Conservation (phyloP, 257 asterid species). For the Penstemon newberryi region DNA sequence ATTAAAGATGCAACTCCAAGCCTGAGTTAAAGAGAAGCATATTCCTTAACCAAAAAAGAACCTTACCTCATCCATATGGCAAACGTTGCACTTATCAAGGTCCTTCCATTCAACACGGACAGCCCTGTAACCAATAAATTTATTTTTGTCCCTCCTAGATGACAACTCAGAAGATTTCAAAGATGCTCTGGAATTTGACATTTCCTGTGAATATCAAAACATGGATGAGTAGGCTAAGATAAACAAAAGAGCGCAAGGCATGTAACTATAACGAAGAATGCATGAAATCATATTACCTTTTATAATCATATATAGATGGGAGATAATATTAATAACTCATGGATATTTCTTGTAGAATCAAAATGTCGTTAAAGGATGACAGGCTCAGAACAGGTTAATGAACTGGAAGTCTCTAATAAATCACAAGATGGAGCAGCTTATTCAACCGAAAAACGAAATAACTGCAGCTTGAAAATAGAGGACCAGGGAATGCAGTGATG, state of each 20-base stretch:
- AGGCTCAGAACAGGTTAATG: too few species aligned
- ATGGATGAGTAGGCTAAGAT: slow-evolving; percentile 26
- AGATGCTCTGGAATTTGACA: slow-evolving; percentile 50
- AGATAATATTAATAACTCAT: too few species aligned
- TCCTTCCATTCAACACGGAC: slow-evolving; percentile 94
- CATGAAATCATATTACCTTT: too few species aligned
- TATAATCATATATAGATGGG: too few species aligned
- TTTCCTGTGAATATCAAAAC: slow-evolving; percentile 54
- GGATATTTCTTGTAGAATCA: too few species aligned
- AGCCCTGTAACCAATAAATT: slow-evolving; percentile 65
- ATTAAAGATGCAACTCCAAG: too few species aligned
- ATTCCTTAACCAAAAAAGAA: slow-evolving; percentile 24
- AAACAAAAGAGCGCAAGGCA: slow-evolving; percentile 17
- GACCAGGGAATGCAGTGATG: too few species aligned
- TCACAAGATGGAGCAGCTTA: too few species aligned
- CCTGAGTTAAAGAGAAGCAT: neutral
- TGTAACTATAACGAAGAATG: neutral
- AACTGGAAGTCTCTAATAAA: too few species aligned
- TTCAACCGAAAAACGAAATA: too few species aligned
- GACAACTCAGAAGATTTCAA: slow-evolving; percentile 43
- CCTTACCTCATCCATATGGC: slow-evolving; percentile 98
- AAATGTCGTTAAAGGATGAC: too few species aligned
- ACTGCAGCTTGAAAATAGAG: too few species aligned
- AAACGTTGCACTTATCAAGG: slow-evolving; percentile 97
- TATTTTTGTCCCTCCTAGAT: slow-evolving; percentile 39